phyloP scores from a whole-genome alignment of 352 stramenopile genomes.

The Globisporangium ultimum region DNA sequence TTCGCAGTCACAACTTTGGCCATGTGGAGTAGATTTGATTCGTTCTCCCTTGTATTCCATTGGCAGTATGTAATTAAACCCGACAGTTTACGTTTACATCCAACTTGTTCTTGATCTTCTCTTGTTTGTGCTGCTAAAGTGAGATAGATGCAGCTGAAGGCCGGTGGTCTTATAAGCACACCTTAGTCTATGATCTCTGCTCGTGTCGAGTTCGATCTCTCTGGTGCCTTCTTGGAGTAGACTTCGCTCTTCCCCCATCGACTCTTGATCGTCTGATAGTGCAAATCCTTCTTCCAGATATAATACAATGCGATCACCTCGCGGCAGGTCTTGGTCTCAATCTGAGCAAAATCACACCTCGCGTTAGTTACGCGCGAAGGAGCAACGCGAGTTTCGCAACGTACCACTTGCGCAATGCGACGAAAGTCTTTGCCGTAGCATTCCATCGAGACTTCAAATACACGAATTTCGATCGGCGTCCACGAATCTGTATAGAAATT shows the following conservation, averaged over 20 bases:
- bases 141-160: too few species aligned
- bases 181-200: neutral
- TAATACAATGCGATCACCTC: slow-evolving; percentile 87
- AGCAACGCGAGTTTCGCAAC: neutral
- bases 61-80: slow-evolving; percentile 1
- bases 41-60: neutral
- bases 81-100: neutral
- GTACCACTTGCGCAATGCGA: slow-evolving; percentile 64
- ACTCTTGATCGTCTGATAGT: slow-evolving; percentile 81
- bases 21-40: neutral
- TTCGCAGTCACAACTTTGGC: neutral
- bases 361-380: slow-evolving; percentile 8
- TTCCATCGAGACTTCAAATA: slow-evolving; percentile 85
- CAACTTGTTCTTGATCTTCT: neutral
- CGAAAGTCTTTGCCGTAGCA: slow-evolving; percentile 86
- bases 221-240: slow-evolving; percentile 22
- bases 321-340: slow-evolving; percentile 60
- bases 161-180: neutral
- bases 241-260: slow-evolving; percentile 54
- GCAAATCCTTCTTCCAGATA: slow-evolving; percentile 85
- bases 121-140: neutral
- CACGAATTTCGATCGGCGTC: slow-evolving; percentile 72
- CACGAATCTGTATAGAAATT: slow-evolving; percentile 49
- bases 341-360: slow-evolving; percentile 27
- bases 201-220: neutral